A percentile compares a stretch with the other conserved stretches of the same genome.
phyloP scores from a whole-genome alignment of 192 early-diverging fungal species.

The Mortierella claussenii region DNA sequence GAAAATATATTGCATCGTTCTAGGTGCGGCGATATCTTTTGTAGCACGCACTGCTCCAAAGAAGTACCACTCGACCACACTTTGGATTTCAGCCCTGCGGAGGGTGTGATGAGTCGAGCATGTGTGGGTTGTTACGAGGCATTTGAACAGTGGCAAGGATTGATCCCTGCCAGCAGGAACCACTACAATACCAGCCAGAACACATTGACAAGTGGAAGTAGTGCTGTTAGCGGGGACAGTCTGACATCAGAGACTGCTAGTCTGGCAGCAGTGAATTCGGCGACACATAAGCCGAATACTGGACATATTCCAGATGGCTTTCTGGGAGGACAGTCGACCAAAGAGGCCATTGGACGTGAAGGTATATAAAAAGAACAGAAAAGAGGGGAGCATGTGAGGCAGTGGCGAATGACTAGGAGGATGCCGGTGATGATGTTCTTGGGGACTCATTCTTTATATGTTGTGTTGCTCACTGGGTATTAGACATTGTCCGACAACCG shows the following conservation, averaged over 20 bases:
- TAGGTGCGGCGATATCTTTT: slow-evolving; percentile 49
- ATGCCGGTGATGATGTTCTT: too few species aligned
- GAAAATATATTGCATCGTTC: neutral
- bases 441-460: neutral
- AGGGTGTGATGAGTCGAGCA: slow-evolving; percentile 30
- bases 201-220: too few species aligned
- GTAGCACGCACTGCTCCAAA: slow-evolving; percentile 46
- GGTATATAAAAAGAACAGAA: neutral
- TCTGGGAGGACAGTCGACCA: slow-evolving; percentile 18
- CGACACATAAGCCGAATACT: slow-evolving; percentile 13
- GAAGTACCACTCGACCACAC: slow-evolving; percentile 35
- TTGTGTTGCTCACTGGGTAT: neutral
- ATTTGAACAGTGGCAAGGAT: slow-evolving; percentile 41
- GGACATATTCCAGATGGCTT: slow-evolving; percentile 41
- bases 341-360: slow-evolving; percentile 32
- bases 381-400: too few species aligned
- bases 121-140: slow-evolving; percentile 46
- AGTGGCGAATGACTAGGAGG: too few species aligned
- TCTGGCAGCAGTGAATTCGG: too few species aligned
- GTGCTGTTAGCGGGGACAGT: too few species aligned
- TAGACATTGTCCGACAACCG: slow-evolving; percentile 30
- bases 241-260: too few species aligned
- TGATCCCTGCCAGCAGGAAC: slow-evolving; percentile 9
- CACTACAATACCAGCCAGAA: neutral
- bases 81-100: slow-evolving; percentile 39